These are phyloP conservation scores for Panicum miliaceum DNA, from an alignment of 176 grass and related monocot species.

Conservation along the genomic window DNA sequence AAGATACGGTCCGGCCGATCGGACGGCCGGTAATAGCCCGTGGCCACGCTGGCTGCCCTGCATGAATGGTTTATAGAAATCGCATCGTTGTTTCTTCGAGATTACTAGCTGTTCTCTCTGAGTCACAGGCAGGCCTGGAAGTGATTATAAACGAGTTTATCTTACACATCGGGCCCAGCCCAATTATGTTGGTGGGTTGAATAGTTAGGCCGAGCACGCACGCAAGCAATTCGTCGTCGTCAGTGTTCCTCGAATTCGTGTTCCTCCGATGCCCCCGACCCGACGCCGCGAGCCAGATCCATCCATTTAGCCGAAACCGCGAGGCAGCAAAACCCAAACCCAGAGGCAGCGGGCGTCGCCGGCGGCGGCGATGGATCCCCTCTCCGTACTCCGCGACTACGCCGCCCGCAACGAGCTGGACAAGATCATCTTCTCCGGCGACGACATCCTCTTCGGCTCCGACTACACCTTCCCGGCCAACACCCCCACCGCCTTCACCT, in stretches of 20 bases:
- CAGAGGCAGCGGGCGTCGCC: constrained; percentile 10
- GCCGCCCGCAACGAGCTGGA: constrained; percentile 73
- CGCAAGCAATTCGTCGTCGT: not conserved
- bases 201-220: not conserved
- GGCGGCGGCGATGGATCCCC: constrained; percentile 75
- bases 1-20: too few species aligned
- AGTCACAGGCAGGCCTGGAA: too few species aligned
- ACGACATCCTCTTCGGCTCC: constrained; percentile 77
- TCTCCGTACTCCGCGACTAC: constrained; percentile 86
- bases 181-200: not conserved
- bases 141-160: not conserved
- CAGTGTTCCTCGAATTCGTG: too few species aligned
- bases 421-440: constrained; percentile 64
- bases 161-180: not conserved
- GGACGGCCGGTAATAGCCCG: too few species aligned
- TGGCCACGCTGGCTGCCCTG: too few species aligned
- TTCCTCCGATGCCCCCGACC: not conserved
- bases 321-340: not conserved
- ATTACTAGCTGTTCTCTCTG: too few species aligned
- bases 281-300: not conserved
- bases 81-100: too few species aligned
- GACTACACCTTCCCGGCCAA: constrained; percentile 79
- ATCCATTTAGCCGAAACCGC: not conserved
- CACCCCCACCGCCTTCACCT: constrained; percentile 70
- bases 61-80: too few species aligned